These are phyloP conservation scores for Rhododendron williamsianum DNA, from an alignment of 148 eudicot species.

Conservation along the genomic window DNA sequence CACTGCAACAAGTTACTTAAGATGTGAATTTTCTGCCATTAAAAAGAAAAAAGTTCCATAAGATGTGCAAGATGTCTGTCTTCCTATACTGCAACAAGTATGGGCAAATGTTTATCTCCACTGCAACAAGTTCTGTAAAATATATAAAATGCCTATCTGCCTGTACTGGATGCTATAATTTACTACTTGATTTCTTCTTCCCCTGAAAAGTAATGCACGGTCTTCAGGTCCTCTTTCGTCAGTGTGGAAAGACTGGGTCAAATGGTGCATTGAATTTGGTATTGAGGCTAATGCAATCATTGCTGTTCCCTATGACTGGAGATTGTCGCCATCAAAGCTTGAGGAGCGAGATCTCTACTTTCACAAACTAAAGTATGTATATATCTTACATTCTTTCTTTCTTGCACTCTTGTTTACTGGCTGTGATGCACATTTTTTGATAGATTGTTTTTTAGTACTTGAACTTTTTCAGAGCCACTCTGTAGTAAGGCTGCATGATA, in stretches of 20 bases:
- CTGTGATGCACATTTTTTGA: conserved; percentile 7
- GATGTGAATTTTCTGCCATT: too few relatives aligned
- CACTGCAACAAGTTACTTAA: background rate
- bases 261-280: conserved; percentile 98
- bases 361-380: conserved; percentile 80
- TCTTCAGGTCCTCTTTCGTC: conserved; percentile 91
- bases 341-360: conserved; percentile 98
- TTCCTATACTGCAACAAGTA: too few relatives aligned
- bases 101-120: background rate
- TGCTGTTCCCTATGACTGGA: conserved; percentile 99
- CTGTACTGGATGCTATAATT: background rate
- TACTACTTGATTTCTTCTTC: background rate
- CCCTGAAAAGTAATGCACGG: conserved; percentile 13
- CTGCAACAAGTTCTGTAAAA: background rate
- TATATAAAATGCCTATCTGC: background rate
- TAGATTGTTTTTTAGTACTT: conserved; percentile 8
- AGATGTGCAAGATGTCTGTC: too few relatives aligned
- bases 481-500: conserved; percentile 1
- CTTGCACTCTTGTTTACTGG: background rate
- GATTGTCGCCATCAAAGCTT: conserved; percentile 89
- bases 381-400: conserved; percentile 9
- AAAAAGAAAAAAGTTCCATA: too few relatives aligned
- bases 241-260: conserved; percentile 98
- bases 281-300: conserved; percentile 90
- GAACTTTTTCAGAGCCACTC: background rate